phyloP scores from a whole-genome alignment of 2,329 filamentous ascomycete genomes.

The Trichocomaceae sp. region DNA sequence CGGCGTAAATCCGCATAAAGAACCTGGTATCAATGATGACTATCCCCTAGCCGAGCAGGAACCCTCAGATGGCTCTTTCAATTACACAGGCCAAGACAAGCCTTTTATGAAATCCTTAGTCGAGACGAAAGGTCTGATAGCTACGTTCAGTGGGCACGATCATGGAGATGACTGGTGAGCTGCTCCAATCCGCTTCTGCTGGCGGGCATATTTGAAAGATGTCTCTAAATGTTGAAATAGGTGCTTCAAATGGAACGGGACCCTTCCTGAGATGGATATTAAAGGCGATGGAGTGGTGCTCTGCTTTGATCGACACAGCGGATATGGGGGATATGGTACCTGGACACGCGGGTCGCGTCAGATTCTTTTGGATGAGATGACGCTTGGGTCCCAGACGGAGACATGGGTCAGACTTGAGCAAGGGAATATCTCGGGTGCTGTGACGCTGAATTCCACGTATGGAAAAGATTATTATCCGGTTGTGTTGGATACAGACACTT shows the following conservation, averaged over 20 bases:
- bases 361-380: slow-evolving; percentile 43
- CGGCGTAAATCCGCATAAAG: slow-evolving; percentile 37
- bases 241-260: slow-evolving; percentile 37
- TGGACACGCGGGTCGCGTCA: slow-evolving; percentile 58
- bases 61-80: slow-evolving; percentile 3
- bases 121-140: slow-evolving; percentile 50
- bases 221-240: slow-evolving; percentile 22
- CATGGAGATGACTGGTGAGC: slow-evolving; percentile 58
- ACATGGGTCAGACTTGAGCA: slow-evolving; percentile 59
- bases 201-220: no score
- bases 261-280: slow-evolving; percentile 24
- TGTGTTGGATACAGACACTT: not conserved
- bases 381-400: slow-evolving; percentile 40
- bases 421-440: slow-evolving; percentile 45
- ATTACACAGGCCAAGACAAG: slow-evolving; percentile 46
- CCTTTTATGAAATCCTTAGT: slow-evolving; percentile 59
- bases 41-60: slow-evolving; percentile 23
- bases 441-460: slow-evolving; percentile 55
- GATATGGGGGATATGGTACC: slow-evolving; percentile 63
- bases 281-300: slow-evolving; percentile 41
- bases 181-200: not conserved
- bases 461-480: slow-evolving; percentile 48
- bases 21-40: slow-evolving; percentile 46
- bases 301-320: slow-evolving; percentile 60
- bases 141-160: slow-evolving; percentile 59